A percentile compares a stretch with the other conserved stretches of the same genome.
Evolutionary conservation across 2,329 filamentous ascomycete genomes (phyloP).

Genomic region (Pseudogymnoascus sp.): DNA sequence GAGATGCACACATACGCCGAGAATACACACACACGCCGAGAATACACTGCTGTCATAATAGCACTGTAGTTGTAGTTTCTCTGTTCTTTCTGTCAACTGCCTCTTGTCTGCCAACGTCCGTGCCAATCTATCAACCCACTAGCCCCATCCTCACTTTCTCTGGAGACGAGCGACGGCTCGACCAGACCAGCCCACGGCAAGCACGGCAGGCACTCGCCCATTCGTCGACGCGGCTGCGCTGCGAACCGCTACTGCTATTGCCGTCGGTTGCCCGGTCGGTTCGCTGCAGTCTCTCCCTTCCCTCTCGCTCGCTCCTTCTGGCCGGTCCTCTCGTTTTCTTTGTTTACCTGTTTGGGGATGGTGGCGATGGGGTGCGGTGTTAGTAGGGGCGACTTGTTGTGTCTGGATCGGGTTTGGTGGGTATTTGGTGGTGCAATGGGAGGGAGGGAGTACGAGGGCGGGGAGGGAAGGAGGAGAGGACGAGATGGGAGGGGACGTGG

Average conservation of each 20-base stretch:
- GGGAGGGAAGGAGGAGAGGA: background rate
- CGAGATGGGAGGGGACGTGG: background rate
- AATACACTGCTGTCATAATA: background rate
- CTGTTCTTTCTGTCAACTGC: too few relatives aligned
- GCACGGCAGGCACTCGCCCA: background rate
- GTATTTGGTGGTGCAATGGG: background rate
- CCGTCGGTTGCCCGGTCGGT: background rate
- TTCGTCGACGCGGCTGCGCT: background rate
- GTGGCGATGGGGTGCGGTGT: background rate
- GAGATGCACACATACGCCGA: background rate
- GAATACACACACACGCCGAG: background rate
- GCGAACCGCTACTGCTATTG: background rate
- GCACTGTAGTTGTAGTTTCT: background rate
- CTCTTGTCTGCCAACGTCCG: background rate
- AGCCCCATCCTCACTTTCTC: background rate
- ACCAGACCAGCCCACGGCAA: background rate
- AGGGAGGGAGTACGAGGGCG: background rate
- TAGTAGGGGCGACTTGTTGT: too few relatives aligned
- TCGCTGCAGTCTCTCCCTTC: background rate
- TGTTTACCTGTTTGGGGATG: background rate
- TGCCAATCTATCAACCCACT: background rate
- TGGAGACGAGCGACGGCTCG: background rate
- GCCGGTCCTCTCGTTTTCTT: background rate
- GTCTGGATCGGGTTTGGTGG: background rate
- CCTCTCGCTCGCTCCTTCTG: background rate